Conservation (phyloP, 192 early-diverging fungal genomes). For the Coemansia sp. region DNA sequence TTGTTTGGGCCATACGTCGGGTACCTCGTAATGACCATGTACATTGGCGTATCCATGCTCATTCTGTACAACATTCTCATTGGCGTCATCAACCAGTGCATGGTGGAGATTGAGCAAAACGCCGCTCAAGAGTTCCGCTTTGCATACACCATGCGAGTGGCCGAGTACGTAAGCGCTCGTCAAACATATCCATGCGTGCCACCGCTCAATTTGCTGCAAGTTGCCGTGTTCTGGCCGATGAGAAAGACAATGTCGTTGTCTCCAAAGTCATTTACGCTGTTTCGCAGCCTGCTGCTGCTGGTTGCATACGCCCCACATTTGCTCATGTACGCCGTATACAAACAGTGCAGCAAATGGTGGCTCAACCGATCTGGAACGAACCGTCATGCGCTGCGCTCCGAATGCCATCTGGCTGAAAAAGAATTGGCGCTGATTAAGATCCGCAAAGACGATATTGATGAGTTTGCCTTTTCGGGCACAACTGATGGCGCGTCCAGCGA, state of each 20-base stretch:
- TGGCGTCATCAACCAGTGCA: slow-evolving; percentile 47
- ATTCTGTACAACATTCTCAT: slow-evolving; percentile 48
- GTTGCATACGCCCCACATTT: slow-evolving; percentile 34
- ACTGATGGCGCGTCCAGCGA: background rate
- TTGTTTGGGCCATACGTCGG: slow-evolving; percentile 39
- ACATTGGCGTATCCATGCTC: slow-evolving; percentile 47
- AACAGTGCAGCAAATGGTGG: slow-evolving; percentile 25
- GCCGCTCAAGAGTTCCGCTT: slow-evolving; percentile 43
- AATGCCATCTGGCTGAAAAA: slow-evolving; percentile 34
- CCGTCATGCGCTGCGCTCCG: slow-evolving; percentile 17
- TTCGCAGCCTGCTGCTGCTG: slow-evolving; percentile 26
- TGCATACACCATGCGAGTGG: slow-evolving; percentile 35
- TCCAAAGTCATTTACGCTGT: slow-evolving; percentile 22
- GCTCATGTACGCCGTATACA: slow-evolving; percentile 17
- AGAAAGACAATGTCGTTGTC: slow-evolving; percentile 24
- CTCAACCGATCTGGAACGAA: slow-evolving; percentile 27
- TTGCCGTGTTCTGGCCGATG: slow-evolving; percentile 35
- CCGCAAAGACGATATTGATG: slow-evolving; percentile 21
- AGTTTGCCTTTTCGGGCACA: slow-evolving; percentile 13
- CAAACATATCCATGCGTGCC: slow-evolving; percentile 46
- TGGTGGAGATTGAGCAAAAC: slow-evolving; percentile 38
- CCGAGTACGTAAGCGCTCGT: slow-evolving; percentile 40
- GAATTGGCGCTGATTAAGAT: slow-evolving; percentile 31
- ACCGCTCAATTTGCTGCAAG: slow-evolving; percentile 35
- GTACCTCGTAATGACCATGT: slow-evolving; percentile 35